Percentiles rank a stretch among this genome's conserved stretches.
Conservation (phyloP, 139 green algal genomes). For the Auxenochlorella pyrenoidosa region DNA sequence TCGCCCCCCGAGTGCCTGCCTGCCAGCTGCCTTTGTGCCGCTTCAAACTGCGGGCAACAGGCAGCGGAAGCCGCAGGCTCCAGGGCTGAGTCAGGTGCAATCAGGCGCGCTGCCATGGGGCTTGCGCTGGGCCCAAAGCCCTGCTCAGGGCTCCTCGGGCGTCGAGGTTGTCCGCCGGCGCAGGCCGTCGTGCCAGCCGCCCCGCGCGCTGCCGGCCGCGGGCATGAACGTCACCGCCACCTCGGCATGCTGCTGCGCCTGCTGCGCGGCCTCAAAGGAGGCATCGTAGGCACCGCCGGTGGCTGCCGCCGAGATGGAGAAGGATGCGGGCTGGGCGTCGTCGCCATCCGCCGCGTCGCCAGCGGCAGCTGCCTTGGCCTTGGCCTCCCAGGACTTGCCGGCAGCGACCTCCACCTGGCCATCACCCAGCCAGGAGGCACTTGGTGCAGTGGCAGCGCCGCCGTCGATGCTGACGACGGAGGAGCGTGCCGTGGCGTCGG, state of each 20-base stretch:
- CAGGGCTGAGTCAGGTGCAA: too few relatives aligned
- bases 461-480: too few relatives aligned
- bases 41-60: too few relatives aligned
- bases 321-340: neutral
- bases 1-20: too few relatives aligned
- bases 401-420: too few relatives aligned
- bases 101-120: too few relatives aligned
- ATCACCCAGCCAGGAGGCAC: too few relatives aligned
- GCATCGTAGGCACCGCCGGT: neutral
- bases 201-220: neutral
- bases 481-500: neutral
- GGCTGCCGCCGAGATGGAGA: neutral
- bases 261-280: neutral
- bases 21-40: too few relatives aligned
- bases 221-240: neutral
- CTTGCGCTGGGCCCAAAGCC: too few relatives aligned
- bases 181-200: neutral
- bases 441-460: too few relatives aligned
- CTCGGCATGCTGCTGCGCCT: neutral
- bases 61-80: too few relatives aligned
- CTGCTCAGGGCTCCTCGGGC: neutral
- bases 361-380: neutral
- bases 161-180: conserved; percentile 22
- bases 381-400: neutral
- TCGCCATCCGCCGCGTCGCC: neutral